These are phyloP conservation scores for Ophiostoma novo-ulmi DNA, from an alignment of 2,329 filamentous ascomycete species.

Conservation along the genomic window DNA sequence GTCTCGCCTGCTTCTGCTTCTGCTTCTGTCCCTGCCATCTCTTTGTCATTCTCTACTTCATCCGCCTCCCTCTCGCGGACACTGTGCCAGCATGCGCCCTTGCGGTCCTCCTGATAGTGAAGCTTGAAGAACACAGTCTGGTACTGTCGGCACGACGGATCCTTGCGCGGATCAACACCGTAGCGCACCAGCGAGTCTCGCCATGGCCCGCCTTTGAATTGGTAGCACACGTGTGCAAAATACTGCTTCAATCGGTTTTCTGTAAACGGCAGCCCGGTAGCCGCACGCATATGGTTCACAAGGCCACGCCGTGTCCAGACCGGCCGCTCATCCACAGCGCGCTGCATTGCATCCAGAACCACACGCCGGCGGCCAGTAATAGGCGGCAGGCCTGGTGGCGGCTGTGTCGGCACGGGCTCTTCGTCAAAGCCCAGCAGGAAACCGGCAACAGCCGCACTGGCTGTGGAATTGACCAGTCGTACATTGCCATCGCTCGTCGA, in stretches of 20 bases:
- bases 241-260: constrained; percentile 64
- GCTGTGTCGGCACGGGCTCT: constrained; percentile 58
- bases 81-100: constrained; percentile 37
- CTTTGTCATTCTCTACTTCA: constrained; percentile 17
- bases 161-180: constrained; percentile 76
- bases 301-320: constrained; percentile 83
- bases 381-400: constrained; percentile 51
- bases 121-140: constrained; percentile 87
- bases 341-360: constrained; percentile 59
- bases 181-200: constrained; percentile 80
- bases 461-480: constrained; percentile 53
- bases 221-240: constrained; percentile 80
- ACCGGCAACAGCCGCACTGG: constrained; percentile 51
- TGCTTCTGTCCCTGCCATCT: constrained; percentile 13
- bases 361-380: constrained; percentile 31
- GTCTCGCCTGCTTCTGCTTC: not conserved
- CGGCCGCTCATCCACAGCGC: constrained; percentile 66
- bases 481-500: constrained; percentile 50
- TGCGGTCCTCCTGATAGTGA: constrained; percentile 45
- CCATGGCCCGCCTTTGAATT: constrained; percentile 90
- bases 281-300: constrained; percentile 61
- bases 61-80: constrained; percentile 26
- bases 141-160: constrained; percentile 72
- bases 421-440: constrained; percentile 57
- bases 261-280: constrained; percentile 32